These are phyloP conservation scores for Clavulina sp. DNA, from an alignment of 768 basidiomycete species.

Conservation along the genomic window DNA sequence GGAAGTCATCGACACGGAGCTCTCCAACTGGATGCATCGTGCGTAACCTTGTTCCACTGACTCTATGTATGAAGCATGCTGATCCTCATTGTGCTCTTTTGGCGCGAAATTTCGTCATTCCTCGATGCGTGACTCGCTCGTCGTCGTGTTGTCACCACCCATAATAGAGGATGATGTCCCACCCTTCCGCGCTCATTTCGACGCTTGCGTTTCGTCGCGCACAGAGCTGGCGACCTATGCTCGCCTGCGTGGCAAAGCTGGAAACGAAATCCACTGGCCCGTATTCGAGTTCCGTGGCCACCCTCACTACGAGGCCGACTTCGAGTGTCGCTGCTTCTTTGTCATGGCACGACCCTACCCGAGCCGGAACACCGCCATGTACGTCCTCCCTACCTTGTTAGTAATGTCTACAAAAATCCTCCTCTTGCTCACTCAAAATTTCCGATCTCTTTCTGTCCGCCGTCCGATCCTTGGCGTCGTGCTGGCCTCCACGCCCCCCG, in stretches of 20 bases:
- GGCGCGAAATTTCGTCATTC: conserved; percentile 18
- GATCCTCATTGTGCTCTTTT: background rate
- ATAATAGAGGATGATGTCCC: conserved; percentile 12
- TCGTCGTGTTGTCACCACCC: background rate
- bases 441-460: background rate
- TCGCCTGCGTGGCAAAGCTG: conserved; percentile 28
- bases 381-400: conserved; percentile 13
- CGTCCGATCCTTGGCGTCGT: no score
- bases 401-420: background rate
- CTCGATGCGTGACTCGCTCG: background rate
- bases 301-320: conserved; percentile 26
- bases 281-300: conserved; percentile 58
- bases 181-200: conserved; percentile 22
- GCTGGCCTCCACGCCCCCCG: no score
- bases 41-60: conserved; percentile 13
- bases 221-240: conserved; percentile 40
- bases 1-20: conserved; percentile 51
- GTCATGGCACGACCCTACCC: conserved; percentile 63
- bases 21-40: conserved; percentile 51
- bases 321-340: conserved; percentile 45
- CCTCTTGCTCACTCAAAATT: background rate
- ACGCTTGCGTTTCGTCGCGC: conserved; percentile 24
- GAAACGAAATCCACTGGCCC: conserved; percentile 14
- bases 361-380: conserved; percentile 53
- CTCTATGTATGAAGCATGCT: background rate